Base-by-base conservation (phyloP, 192 early-diverging fungal genomes). In the Coemansia sp. region DNA sequence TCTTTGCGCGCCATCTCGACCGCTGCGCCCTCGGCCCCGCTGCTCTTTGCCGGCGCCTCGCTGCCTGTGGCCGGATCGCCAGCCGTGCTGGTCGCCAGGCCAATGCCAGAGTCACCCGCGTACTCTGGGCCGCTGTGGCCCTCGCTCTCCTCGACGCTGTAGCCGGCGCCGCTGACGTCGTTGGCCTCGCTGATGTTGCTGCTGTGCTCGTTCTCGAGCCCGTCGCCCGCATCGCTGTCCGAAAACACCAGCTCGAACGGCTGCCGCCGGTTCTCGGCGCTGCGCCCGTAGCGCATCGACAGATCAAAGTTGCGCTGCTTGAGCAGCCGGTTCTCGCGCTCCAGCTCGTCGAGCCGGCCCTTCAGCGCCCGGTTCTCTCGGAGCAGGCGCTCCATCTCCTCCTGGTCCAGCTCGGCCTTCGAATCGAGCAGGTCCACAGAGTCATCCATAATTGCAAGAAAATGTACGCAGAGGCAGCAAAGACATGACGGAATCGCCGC, bases 221-320 rank as follows among this genome's bases (percentile, higher is more conserved):
- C 66, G 3, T 53, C 53, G 17, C 50, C 50, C 15, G 27, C 30
- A 30, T 70, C 74, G 50, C 62, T 59, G 44, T 70, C 74, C 2
- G 63, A 59, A 49, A 77, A 77, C 15, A 66, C 64, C 14, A 77
- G 54, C 36, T 77, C 68, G 35, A 70, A 77, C 14, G 74, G 74
- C 59, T 77, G 58, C 19, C 64, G 62, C 31, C 68, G 55, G 49
- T 70, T 78, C 36, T 72, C 65, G 11, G 38, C 67, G 28, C 55
- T 68, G 26, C 66, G 57, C 8, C 75, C 69, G 39, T 78, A 78
- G 21, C 75, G 59, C 67, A 78, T 67, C 21, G 75, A 78, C 39
- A 78, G 57, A 46, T 78, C 75, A 64, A 61, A 78, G 64, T 72
- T 70, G 15, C 69, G 64, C 50, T 78, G 75, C 54, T 72, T 70